Conservation (phyloP, 2,329 filamentous ascomycete genomes). For the Colletotrichum eleusines region DNA sequence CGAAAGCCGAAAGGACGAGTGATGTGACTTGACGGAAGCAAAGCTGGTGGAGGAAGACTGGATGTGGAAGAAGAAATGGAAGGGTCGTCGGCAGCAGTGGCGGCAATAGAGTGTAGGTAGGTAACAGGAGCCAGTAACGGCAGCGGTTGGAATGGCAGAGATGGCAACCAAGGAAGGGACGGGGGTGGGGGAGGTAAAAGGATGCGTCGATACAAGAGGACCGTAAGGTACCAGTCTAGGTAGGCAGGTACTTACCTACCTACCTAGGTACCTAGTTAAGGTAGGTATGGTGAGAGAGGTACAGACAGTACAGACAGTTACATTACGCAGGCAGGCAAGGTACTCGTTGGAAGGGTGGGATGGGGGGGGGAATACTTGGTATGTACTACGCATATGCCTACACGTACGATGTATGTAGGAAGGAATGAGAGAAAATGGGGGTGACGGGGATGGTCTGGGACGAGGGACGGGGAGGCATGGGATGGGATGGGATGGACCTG, state of each 20-base stretch:
- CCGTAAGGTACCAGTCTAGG: not conserved
- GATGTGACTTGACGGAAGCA: slow-evolving; percentile 36
- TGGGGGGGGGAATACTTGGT: not conserved
- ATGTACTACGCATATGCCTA: no score
- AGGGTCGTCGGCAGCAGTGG: slow-evolving; percentile 6
- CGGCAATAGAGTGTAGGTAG: no score
- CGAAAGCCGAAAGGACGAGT: slow-evolving; percentile 15
- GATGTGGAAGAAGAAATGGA: slow-evolving; percentile 14
- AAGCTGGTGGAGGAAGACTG: not conserved
- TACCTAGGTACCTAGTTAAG: no score
- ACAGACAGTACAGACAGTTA: not conserved
- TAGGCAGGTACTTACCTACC: not conserved
- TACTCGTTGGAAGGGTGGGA: not conserved
- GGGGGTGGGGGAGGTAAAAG: slow-evolving; percentile 2
- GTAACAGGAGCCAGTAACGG: slow-evolving; percentile 4
- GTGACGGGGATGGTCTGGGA: slow-evolving; percentile 9
- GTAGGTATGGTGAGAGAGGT: no score
- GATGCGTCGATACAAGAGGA: slow-evolving; percentile 3
- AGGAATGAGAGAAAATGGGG: slow-evolving; percentile 18
- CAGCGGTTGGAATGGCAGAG: slow-evolving; percentile 12
- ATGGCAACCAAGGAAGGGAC: slow-evolving; percentile 28
- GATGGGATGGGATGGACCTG: slow-evolving; percentile 34
- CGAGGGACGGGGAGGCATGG: slow-evolving; percentile 9
- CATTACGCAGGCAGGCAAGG: not conserved
- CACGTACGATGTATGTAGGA: not conserved